Percentiles rank a stretch among this genome's conserved stretches.
These are phyloP conservation scores for Trematosphaeria pertusa DNA, from an alignment of 2,329 filamentous ascomycete species.

Conservation along the genomic window DNA sequence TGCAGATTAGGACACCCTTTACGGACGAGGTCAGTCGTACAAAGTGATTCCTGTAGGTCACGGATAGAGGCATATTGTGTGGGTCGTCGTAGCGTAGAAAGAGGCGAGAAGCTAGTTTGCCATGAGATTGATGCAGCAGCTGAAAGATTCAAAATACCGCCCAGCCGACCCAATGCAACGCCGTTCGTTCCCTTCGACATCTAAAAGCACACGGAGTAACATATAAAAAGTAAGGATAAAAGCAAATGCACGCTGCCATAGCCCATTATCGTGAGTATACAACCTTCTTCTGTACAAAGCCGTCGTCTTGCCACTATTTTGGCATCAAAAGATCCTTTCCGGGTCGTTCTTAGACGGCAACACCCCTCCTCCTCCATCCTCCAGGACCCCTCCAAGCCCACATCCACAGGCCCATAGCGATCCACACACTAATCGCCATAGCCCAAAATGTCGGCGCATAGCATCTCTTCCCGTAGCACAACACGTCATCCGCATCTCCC, in stretches of 20 bases:
- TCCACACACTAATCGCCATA: slow-evolving; percentile 79
- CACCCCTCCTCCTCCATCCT: slow-evolving; percentile 78
- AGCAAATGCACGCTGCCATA: slow-evolving; percentile 11
- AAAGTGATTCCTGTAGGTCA: no score
- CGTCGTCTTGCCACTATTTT: background rate
- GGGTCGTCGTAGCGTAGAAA: no score
- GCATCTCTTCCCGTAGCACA: slow-evolving; percentile 84
- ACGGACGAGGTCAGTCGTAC: no score
- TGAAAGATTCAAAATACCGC: no score
- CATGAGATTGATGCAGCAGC: no score
- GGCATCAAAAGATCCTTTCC: background rate
- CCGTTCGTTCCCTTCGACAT: no score
- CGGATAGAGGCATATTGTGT: no score
- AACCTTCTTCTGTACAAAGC: slow-evolving; percentile 9
- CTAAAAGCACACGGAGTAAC: no score
- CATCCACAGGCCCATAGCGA: slow-evolving; percentile 74
- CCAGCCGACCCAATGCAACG: no score
- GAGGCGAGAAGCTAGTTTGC: no score
- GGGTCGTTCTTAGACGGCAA: slow-evolving; percentile 63
- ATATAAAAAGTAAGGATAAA: no score
- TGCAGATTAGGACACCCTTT: no score
- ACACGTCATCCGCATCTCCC: slow-evolving; percentile 53
- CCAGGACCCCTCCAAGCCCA: slow-evolving; percentile 81
- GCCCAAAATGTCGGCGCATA: slow-evolving; percentile 87
- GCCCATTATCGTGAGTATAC: slow-evolving; percentile 4